These are phyloP conservation scores for Epichloe sibirici DNA, from an alignment of 2,329 filamentous ascomycete genomes.

Conservation along the genomic window DNA sequence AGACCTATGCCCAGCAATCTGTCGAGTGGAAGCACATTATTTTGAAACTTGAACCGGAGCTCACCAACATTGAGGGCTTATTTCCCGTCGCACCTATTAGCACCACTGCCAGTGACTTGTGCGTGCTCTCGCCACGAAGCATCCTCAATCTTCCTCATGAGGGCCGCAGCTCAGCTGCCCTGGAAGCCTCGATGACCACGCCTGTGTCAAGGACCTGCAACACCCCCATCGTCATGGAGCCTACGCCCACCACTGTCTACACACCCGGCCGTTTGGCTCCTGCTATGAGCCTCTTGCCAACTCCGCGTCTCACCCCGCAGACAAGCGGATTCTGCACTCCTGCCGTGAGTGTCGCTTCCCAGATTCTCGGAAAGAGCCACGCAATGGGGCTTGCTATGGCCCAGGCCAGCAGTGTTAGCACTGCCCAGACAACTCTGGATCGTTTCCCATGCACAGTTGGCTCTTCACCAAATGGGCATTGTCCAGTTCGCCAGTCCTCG, in stretches of 20 bases:
- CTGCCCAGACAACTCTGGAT: slow-evolving; percentile 36
- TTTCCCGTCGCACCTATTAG: slow-evolving; percentile 21
- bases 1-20: slow-evolving; percentile 32
- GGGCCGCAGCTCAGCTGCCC: slow-evolving; percentile 18
- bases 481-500: slow-evolving; percentile 43
- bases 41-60: slow-evolving; percentile 40
- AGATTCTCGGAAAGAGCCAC: slow-evolving; percentile 35
- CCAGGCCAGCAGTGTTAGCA: slow-evolving; percentile 34
- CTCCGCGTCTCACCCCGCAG: slow-evolving; percentile 46
- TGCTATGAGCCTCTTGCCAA: slow-evolving; percentile 43
- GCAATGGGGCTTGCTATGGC: slow-evolving; percentile 51
- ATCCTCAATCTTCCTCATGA: slow-evolving; percentile 32
- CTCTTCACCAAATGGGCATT: slow-evolving; percentile 40
- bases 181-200: slow-evolving; percentile 26
- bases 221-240: slow-evolving; percentile 37
- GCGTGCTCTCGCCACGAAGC: slow-evolving; percentile 28
- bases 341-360: slow-evolving; percentile 42
- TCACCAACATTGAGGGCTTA: slow-evolving; percentile 47
- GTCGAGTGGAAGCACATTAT: slow-evolving; percentile 48
- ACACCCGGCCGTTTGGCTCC: slow-evolving; percentile 37
- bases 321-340: slow-evolving; percentile 45
- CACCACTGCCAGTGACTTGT: slow-evolving; percentile 22
- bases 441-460: slow-evolving; percentile 36
- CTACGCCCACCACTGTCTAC: slow-evolving; percentile 28
- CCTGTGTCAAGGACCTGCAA: slow-evolving; percentile 29